Conservation (phyloP, 345 rosid species). For the Hevea brasiliensis region DNA sequence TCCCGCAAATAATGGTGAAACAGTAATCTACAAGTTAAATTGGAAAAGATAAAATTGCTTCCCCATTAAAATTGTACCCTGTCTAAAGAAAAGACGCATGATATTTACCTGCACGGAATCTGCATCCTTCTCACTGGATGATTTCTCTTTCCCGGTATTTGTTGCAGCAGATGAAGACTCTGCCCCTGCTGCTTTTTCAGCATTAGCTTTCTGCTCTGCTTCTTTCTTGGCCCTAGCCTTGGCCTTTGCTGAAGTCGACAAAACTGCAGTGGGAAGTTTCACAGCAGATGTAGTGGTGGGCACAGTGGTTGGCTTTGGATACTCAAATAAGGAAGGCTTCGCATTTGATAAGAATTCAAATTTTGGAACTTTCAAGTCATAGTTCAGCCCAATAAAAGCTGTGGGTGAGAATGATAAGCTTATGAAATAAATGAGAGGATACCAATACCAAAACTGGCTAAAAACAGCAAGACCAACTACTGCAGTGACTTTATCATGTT, state of each 20-base stretch:
- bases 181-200: conserved; percentile 57
- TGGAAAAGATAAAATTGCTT: neutral
- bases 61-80: neutral
- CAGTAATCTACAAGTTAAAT: neutral
- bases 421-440: conserved; percentile 91
- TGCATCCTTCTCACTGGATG: conserved; percentile 68
- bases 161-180: conserved; percentile 45
- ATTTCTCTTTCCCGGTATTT: conserved; percentile 67
- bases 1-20: neutral
- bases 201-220: conserved; percentile 79
- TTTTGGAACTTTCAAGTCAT: conserved; percentile 89
- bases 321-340: conserved; percentile 94
- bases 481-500: conserved; percentile 92
- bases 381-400: conserved; percentile 88
- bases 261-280: conserved; percentile 94
- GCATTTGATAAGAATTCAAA: conserved; percentile 93
- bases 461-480: conserved; percentile 97
- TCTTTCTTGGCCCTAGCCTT: conserved; percentile 96
- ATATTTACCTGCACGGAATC: conserved; percentile 87
- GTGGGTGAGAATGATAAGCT: conserved; percentile 96
- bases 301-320: conserved; percentile 88
- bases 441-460: conserved; percentile 99
- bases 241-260: conserved; percentile 96
- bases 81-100: too few relatives aligned
- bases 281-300: conserved; percentile 78